A percentile compares a stretch with the other conserved stretches of the same genome.
Conservation (phyloP, 306 rosid genomes). For the Medicago lupulina region DNA sequence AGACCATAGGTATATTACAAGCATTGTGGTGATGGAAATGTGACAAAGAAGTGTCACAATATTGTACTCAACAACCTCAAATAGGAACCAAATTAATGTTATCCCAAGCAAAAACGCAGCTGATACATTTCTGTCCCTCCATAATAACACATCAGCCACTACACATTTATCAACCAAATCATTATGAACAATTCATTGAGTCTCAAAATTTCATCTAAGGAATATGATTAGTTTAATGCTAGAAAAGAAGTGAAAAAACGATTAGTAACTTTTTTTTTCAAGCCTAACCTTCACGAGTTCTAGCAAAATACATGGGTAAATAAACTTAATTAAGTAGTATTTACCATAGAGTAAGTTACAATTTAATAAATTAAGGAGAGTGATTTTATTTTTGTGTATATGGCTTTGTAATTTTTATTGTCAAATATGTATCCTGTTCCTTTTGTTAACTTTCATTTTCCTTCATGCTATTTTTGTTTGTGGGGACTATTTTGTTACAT, state of each 20-base stretch:
- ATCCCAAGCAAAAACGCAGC: conserved; percentile 59
- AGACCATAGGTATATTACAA: conserved; percentile 67
- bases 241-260: neutral
- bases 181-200: conserved; percentile 28
- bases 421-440: neutral
- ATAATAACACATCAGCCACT: conserved; percentile 74
- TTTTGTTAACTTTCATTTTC: neutral
- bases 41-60: conserved; percentile 69
- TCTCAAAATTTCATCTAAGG: neutral
- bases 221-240: neutral
- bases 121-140: conserved; percentile 59
- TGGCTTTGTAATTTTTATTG: neutral
- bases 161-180: conserved; percentile 40
- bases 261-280: neutral
- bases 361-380: neutral
- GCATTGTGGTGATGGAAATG: conserved; percentile 62
- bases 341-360: neutral
- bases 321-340: neutral
- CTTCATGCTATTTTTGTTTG: conserved; percentile 21
- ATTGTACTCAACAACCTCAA: conserved; percentile 72
- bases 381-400: too few species aligned
- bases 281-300: neutral
- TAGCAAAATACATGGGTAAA: neutral
- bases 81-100: conserved; percentile 72
- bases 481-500: conserved; percentile 13